Conservation (phyloP, 805 yeast genomes). For the Candida glaebosa region DNA sequence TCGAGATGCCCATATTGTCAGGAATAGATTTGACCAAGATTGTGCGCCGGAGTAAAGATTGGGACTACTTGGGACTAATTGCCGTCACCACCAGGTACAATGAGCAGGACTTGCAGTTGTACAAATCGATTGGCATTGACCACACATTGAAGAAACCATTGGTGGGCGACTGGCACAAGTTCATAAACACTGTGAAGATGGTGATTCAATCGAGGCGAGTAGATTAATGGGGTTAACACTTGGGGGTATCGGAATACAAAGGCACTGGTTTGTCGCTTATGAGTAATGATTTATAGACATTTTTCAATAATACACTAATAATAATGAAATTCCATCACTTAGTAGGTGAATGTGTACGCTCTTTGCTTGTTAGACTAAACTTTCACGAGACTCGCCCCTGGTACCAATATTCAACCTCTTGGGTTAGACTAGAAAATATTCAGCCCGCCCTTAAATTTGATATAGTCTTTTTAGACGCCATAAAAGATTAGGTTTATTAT, state of each 20-base stretch:
- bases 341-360: no score
- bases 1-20: slow-evolving; percentile 42
- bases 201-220: not conserved
- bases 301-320: no score
- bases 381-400: no score
- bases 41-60: slow-evolving; percentile 5
- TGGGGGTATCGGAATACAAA: not conserved
- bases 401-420: no score
- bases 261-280: not conserved
- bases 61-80: slow-evolving; percentile 26
- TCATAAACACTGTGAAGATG: not conserved
- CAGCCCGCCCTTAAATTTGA: not conserved
- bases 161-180: not conserved
- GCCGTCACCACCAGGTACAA: slow-evolving; percentile 39
- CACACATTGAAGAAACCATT: slow-evolving; percentile 38
- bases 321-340: no score
- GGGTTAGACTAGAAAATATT: no score
- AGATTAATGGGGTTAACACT: not conserved
- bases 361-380: no score
- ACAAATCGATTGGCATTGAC: slow-evolving; percentile 36
- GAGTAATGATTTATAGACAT: not conserved
- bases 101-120: slow-evolving; percentile 25
- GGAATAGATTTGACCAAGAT: slow-evolving; percentile 36
- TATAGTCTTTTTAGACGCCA: not conserved
- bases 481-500: not conserved